A percentile compares a stretch with the other conserved stretches of the same genome.
Conservation (phyloP, 768 basidiomycete species). For the Leccinum uliginosum region DNA sequence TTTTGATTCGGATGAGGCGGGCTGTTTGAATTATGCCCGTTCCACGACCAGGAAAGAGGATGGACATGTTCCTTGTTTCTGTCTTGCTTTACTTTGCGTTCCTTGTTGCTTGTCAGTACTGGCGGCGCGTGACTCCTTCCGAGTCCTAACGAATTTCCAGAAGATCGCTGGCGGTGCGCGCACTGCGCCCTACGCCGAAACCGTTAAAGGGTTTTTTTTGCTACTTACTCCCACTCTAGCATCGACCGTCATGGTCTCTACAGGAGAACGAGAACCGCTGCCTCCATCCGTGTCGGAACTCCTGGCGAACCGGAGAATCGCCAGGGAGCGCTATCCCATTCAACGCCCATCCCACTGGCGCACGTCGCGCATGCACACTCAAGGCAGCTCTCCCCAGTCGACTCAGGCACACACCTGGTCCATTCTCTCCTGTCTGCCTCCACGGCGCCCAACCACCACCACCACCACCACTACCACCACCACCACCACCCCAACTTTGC, state of each 20-base stretch:
- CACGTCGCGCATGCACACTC: not conserved
- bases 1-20: not conserved
- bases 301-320: not conserved
- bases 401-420: not conserved
- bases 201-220: too few relatives aligned
- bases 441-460: not conserved
- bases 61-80: not conserved
- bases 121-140: too few relatives aligned
- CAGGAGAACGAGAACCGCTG: slow-evolving; percentile 1
- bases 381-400: too few relatives aligned
- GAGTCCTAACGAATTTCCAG: too few relatives aligned
- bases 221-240: too few relatives aligned
- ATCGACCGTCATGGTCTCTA: not conserved
- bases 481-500: not conserved
- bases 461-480: too few relatives aligned
- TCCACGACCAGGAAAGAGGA: not conserved
- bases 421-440: slow-evolving; percentile 1
- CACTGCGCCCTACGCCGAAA: too few relatives aligned
- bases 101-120: too few relatives aligned
- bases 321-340: slow-evolving; percentile 2
- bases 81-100: not conserved
- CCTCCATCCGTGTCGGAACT: slow-evolving; percentile 4
- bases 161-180: too few relatives aligned
- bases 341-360: slow-evolving; percentile 3
- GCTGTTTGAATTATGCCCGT: not conserved